These are phyloP conservation scores for Fraxinus sp. DNA, from an alignment of 305 asterid species.

Conservation along the genomic window DNA sequence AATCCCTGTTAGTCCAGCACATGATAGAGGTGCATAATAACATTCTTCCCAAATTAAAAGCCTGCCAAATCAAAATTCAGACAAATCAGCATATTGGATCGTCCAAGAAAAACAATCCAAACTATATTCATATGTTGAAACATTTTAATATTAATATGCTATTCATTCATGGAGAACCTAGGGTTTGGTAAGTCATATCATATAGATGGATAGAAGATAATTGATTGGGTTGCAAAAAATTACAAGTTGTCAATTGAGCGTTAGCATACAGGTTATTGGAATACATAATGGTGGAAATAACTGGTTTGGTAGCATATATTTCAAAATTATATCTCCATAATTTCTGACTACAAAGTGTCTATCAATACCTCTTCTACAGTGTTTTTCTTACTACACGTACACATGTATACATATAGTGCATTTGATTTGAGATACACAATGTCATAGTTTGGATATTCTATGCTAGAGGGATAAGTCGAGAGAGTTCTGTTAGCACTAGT, in stretches of 20 bases:
- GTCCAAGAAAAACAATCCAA: conserved; percentile 4
- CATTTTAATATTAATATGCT: not conserved
- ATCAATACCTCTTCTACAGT: not conserved
- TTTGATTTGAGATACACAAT: not conserved
- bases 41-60: conserved; percentile 76
- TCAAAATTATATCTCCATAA: not conserved
- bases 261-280: not conserved
- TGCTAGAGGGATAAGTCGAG: not conserved
- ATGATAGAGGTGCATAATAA: conserved; percentile 40
- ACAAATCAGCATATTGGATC: conserved; percentile 15
- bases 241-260: not conserved
- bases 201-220: not conserved
- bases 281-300: not conserved
- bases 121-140: not conserved
- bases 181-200: not conserved
- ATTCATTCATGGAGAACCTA: not conserved
- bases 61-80: conserved; percentile 38
- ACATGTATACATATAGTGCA: not conserved
- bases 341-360: not conserved
- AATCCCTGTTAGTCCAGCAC: conserved; percentile 25
- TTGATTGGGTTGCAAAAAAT: not conserved
- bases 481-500: not conserved
- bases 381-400: not conserved
- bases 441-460: not conserved
- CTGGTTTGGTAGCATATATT: not conserved